Percentiles rank a stretch among this genome's conserved stretches.
These are phyloP conservation scores for Hemisphaericaspora subhashii DNA, from an alignment of 1,139 yeast genomes.

Conservation along the genomic window DNA sequence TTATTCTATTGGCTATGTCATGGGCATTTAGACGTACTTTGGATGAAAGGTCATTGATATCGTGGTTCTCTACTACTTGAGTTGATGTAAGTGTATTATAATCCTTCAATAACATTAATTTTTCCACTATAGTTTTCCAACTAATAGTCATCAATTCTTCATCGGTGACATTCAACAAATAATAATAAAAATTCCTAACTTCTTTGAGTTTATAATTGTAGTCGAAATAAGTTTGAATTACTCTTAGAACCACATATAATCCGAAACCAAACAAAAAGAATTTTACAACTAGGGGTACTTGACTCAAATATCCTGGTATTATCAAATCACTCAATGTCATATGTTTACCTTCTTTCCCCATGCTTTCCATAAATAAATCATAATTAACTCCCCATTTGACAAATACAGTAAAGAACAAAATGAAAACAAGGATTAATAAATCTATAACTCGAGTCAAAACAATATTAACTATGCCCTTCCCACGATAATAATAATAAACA, in stretches of 20 bases:
- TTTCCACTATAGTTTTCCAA: slow-evolving; percentile 86
- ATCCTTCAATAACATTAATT: slow-evolving; percentile 71
- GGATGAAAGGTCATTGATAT: slow-evolving; percentile 58
- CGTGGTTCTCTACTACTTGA: slow-evolving; percentile 27
- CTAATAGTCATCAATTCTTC: slow-evolving; percentile 86
- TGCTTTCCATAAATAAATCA: slow-evolving; percentile 27
- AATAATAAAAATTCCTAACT: slow-evolving; percentile 61
- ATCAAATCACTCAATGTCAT: slow-evolving; percentile 47
- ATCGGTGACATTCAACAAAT: slow-evolving; percentile 71
- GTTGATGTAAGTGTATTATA: slow-evolving; percentile 71
- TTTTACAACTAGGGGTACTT: slow-evolving; percentile 52
- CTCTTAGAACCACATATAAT: slow-evolving; percentile 54
- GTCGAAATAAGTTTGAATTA: slow-evolving; percentile 60
- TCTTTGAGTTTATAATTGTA: slow-evolving; percentile 56
- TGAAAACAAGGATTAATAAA: slow-evolving; percentile 71
- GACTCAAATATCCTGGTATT: slow-evolving; percentile 59
- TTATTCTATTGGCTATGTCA: slow-evolving; percentile 90
- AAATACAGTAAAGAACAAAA: slow-evolving; percentile 74
- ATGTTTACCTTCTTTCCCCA: slow-evolving; percentile 18
- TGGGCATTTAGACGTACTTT: slow-evolving; percentile 84
- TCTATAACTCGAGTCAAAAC: slow-evolving; percentile 64
- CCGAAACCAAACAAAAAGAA: slow-evolving; percentile 63
- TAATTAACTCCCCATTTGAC: slow-evolving; percentile 85
- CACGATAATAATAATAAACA: slow-evolving; percentile 79
- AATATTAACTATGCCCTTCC: slow-evolving; percentile 82